phyloP scores from a whole-genome alignment of 1,139 yeast species.

The Debaryomycetaceae sp. region DNA sequence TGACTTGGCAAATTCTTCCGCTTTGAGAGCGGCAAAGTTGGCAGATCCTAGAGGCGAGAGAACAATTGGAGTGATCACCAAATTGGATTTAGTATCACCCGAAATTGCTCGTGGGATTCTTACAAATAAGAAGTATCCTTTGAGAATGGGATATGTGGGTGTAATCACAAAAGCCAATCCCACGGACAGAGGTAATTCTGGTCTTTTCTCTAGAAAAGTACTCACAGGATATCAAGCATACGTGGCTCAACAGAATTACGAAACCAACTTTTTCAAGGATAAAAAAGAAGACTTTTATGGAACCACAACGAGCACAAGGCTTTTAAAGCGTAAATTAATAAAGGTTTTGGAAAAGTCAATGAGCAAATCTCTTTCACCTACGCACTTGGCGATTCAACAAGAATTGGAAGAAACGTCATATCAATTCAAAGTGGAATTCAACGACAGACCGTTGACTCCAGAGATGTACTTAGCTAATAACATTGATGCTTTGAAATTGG shows the following conservation, averaged over 20 bases:
- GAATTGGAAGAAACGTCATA: slow-evolving; percentile 93
- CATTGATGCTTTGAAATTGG: slow-evolving; percentile 79
- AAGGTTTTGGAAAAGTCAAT: slow-evolving; percentile 84
- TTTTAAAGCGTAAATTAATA: slow-evolving; percentile 76
- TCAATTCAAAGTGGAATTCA: slow-evolving; percentile 92
- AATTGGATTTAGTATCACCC: slow-evolving; percentile 84
- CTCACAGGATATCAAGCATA: slow-evolving; percentile 43
- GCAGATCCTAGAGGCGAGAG: slow-evolving; percentile 94
- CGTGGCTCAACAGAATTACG: slow-evolving; percentile 66
- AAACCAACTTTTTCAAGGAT: slow-evolving; percentile 54
- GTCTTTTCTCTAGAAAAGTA: slow-evolving; percentile 33
- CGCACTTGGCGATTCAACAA: slow-evolving; percentile 79
- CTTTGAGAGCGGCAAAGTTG: slow-evolving; percentile 84
- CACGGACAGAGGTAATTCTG: slow-evolving; percentile 14
- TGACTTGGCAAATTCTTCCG: slow-evolving; percentile 94
- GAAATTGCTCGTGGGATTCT: slow-evolving; percentile 65
- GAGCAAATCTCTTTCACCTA: slow-evolving; percentile 86
- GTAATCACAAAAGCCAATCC: slow-evolving; percentile 81
- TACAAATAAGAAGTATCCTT: slow-evolving; percentile 78
- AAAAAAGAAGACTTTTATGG: slow-evolving; percentile 59
- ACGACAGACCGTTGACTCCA: slow-evolving; percentile 90
- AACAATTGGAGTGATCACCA: slow-evolving; percentile 94
- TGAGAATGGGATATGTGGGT: slow-evolving; percentile 96
- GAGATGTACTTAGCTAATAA: slow-evolving; percentile 92
- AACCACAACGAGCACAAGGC: slow-evolving; percentile 74